Conservation (phyloP, 2,329 filamentous ascomycete genomes). For the Apiospora aurea region DNA sequence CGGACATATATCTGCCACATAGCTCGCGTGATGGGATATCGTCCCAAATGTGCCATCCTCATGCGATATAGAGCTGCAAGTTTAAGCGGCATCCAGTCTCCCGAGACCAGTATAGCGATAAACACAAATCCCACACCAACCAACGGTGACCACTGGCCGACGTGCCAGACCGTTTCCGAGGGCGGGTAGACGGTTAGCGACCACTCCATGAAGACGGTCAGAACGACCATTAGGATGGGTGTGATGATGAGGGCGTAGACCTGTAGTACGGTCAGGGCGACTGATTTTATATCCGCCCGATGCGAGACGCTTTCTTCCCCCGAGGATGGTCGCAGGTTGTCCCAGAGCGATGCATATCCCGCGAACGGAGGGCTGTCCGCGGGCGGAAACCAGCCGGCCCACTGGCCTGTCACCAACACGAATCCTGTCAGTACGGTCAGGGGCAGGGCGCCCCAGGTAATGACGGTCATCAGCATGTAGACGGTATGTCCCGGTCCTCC, state of each 20-base stretch:
- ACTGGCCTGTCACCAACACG: background rate
- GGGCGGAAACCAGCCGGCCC: background rate
- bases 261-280: background rate
- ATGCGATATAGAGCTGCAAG: too few relatives aligned
- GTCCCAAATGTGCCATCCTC: too few relatives aligned
- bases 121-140: too few relatives aligned
- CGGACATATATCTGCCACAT: too few relatives aligned
- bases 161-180: too few relatives aligned
- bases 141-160: too few relatives aligned
- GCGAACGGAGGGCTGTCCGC: background rate
- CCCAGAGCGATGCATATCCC: background rate
- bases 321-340: background rate
- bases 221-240: background rate
- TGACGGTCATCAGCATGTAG: background rate
- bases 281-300: background rate
- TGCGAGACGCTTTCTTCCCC: background rate
- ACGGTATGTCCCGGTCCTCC: background rate
- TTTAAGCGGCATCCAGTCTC: too few relatives aligned
- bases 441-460: background rate
- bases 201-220: constrained; percentile 26
- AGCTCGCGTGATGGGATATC: too few relatives aligned
- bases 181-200: too few relatives aligned
- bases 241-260: background rate
- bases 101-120: too few relatives aligned
- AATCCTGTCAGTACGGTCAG: background rate